Base-by-base conservation (phyloP, 2,329 filamentous ascomycete species). In the Colletotrichum tofieldiae region DNA sequence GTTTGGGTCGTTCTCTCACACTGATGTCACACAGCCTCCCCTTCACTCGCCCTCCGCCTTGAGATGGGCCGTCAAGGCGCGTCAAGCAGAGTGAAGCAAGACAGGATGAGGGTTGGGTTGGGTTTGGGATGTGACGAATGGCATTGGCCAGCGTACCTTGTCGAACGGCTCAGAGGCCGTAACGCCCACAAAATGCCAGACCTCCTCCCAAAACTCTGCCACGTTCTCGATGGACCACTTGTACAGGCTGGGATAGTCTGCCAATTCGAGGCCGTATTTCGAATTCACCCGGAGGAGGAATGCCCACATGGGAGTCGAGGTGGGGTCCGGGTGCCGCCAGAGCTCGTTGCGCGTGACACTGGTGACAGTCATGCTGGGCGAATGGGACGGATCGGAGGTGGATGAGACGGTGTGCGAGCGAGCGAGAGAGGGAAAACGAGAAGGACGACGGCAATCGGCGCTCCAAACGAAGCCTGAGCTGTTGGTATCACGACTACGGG, bases 141-240 rank as follows among this genome's bases (percentile, higher is more conserved):
- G 39, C 14, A 60, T 58, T 64, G 45, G 32, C 65, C 60, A 60
- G 70, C 59, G 70, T 72, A 93, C 92, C 83, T 88, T 81, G 35
- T 87, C 83, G 79, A 90, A 95, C 9, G 85, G 81, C 77, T 85
- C 86, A 32, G 93, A 93, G 6, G 93, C 90, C 74, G 87, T 91
- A 76, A 98, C 88, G 54, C 93, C 93, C 3, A 93, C 93, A 81
- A 93, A 95, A 52, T 93, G 86, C 95, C 95, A 98, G 12, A 94
- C 89, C 67, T 95, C 92, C 61, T 89, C 91, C 96, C 96, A 98
- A 81, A 98, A 97, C 1, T 87, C 84, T 32, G 91, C 87, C 9
- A 94, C 87, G 76, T 96, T 87, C 9, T 92, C 89, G 74, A 96
- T 88, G 75, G 94, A 98, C 96, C 96, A 98, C 79, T 89, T 84